phyloP scores from a whole-genome alignment of 306 rosid species.

The Calophaca sinica region DNA sequence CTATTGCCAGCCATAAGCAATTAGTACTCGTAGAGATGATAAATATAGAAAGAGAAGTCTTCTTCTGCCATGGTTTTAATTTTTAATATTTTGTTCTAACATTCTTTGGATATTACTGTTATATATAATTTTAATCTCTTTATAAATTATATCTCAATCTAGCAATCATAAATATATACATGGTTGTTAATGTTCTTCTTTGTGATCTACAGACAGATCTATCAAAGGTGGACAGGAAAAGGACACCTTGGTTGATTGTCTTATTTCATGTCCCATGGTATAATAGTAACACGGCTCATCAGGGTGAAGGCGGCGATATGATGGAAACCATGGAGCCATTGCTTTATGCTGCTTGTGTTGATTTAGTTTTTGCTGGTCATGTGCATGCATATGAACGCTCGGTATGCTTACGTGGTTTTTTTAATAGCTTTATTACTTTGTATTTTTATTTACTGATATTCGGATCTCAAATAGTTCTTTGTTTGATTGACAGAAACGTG shows the following conservation, averaged over 20 bases:
- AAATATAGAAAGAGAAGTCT: slow-evolving; percentile 9
- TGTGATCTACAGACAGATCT: slow-evolving; percentile 65
- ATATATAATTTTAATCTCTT: slow-evolving; percentile 2
- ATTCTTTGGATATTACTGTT: not conserved
- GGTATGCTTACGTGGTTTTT: slow-evolving; percentile 47
- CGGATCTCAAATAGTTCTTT: slow-evolving; percentile 11
- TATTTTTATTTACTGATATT: not conserved
- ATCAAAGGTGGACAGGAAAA: slow-evolving; percentile 74
- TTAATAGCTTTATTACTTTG: not conserved
- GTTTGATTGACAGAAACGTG: slow-evolving; percentile 66
- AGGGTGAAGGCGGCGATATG: slow-evolving; percentile 82
- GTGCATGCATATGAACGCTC: slow-evolving; percentile 96
- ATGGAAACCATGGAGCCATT: slow-evolving; percentile 85
- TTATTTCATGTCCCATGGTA: slow-evolving; percentile 93
- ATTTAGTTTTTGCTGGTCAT: slow-evolving; percentile 80
- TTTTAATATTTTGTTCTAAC: not conserved
- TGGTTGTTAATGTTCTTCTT: slow-evolving; percentile 42
- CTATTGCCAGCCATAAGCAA: not conserved
- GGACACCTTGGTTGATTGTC: slow-evolving; percentile 87
- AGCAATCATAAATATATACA: not conserved
- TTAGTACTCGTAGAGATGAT: not conserved
- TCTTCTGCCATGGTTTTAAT: not conserved
- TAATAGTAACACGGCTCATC: slow-evolving; percentile 89
- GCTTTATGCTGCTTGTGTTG: slow-evolving; percentile 80
- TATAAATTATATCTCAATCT: not conserved